Percentiles rank a stretch among this genome's conserved stretches.
Conservation (phyloP, 192 early-diverging fungal species). For the Podila epicladia region DNA sequence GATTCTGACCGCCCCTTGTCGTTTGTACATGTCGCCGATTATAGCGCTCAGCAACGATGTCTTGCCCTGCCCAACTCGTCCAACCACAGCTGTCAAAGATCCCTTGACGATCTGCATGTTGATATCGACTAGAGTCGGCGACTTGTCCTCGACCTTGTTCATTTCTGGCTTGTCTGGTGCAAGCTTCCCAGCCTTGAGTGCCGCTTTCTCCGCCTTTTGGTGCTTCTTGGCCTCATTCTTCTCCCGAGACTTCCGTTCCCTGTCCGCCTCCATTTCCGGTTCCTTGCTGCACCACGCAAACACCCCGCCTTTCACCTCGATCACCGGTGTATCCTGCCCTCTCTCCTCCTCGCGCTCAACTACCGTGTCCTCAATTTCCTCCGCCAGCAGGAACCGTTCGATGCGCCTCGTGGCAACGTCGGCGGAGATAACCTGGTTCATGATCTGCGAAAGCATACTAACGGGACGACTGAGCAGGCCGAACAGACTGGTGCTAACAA, state of each 20-base stretch:
- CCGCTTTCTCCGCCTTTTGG: not conserved
- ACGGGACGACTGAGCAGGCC: constrained; percentile 1
- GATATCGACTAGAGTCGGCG: constrained; percentile 47
- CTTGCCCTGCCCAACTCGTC: constrained; percentile 79
- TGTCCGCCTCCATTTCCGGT: not conserved
- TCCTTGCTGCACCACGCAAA: constrained; percentile 10
- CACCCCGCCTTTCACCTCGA: constrained; percentile 12
- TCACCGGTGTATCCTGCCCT: not conserved
- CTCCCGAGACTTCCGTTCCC: not conserved
- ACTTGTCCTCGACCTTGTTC: not conserved
- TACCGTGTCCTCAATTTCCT: constrained; percentile 2
- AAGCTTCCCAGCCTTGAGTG: constrained; percentile 3
- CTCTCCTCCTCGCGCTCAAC: constrained; percentile 5
- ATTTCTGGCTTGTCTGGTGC: not conserved
- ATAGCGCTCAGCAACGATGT: constrained; percentile 71
- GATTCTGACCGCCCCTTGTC: constrained; percentile 59
- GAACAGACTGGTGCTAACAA: constrained; percentile 5
- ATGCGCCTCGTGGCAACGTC: constrained; percentile 13
- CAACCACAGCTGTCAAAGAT: constrained; percentile 67
- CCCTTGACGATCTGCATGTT: constrained; percentile 46
- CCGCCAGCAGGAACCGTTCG: constrained; percentile 4
- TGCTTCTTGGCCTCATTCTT: constrained; percentile 4
- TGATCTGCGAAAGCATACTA: constrained; percentile 3
- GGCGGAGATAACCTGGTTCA: constrained; percentile 4
- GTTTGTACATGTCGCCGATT: constrained; percentile 81